Percentiles rank a stretch among this genome's conserved stretches.
Evolutionary conservation across 2,329 filamentous ascomycete genomes (phyloP).

Genomic region (Fusarium sp.): DNA sequence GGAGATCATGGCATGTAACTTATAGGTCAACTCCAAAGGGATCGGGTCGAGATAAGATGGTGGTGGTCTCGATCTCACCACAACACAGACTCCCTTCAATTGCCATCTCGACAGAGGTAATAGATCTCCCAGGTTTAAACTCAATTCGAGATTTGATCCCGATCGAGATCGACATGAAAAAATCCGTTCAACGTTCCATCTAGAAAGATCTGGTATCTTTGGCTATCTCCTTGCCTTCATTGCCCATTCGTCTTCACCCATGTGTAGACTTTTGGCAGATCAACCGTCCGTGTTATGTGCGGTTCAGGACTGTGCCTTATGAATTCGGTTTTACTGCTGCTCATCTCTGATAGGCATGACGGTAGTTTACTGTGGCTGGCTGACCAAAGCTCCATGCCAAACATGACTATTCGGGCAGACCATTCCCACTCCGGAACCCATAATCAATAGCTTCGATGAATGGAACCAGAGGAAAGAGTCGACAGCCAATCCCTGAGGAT

Average conservation of each 20-base stretch:
- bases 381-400: conserved; percentile 25
- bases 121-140: neutral
- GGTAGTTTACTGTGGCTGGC: conserved; percentile 34
- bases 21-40: neutral
- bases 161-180: conserved; percentile 1
- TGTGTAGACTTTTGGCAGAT: conserved; percentile 14
- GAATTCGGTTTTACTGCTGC: conserved; percentile 6
- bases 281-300: neutral
- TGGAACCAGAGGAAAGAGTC: conserved; percentile 1
- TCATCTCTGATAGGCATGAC: conserved; percentile 25
- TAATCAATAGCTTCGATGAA: conserved; percentile 2
- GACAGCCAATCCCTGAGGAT: neutral
- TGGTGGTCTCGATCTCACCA: neutral
- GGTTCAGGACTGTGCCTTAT: conserved; percentile 10
- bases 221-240: conserved; percentile 13
- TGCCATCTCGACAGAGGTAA: neutral
- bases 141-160: conserved; percentile 2
- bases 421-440: conserved; percentile 39
- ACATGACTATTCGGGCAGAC: conserved; percentile 6
- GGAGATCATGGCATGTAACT: neutral
- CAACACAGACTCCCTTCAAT: neutral
- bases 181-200: conserved; percentile 1
- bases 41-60: neutral
- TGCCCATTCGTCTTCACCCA: conserved; percentile 1
- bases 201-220: conserved; percentile 9